phyloP scores from a whole-genome alignment of 2,329 filamentous ascomycete genomes.

The Trichoderma sp. region DNA sequence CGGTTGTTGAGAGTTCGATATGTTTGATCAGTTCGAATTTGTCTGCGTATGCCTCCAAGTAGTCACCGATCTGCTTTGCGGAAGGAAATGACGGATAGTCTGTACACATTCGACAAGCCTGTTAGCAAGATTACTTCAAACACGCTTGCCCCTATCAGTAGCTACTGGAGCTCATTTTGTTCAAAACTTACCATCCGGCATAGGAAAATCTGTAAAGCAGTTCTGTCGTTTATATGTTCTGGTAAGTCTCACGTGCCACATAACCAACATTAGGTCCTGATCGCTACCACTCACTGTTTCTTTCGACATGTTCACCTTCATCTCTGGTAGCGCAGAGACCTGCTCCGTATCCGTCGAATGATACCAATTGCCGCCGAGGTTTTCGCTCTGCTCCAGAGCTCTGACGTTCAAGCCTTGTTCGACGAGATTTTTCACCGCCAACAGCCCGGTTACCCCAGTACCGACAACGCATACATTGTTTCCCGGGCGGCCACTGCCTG shows the following conservation, averaged over 20 bases:
- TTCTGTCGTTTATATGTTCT: slow-evolving; percentile 30
- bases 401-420: slow-evolving; percentile 50
- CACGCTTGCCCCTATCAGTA: neutral
- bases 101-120: neutral
- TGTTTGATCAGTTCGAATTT: slow-evolving; percentile 38
- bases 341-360: slow-evolving; percentile 41
- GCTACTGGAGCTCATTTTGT: neutral
- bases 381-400: slow-evolving; percentile 47
- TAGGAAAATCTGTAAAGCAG: slow-evolving; percentile 43
- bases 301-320: slow-evolving; percentile 40
- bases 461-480: slow-evolving; percentile 39
- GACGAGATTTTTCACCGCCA: slow-evolving; percentile 47
- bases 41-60: slow-evolving; percentile 41
- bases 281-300: slow-evolving; percentile 35
- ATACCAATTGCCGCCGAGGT: slow-evolving; percentile 50
- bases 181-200: slow-evolving; percentile 36
- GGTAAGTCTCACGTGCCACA: slow-evolving; percentile 18
- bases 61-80: slow-evolving; percentile 38
- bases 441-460: slow-evolving; percentile 43
- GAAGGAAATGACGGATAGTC: slow-evolving; percentile 35
- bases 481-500: slow-evolving; percentile 27
- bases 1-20: slow-evolving; percentile 37
- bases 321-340: slow-evolving; percentile 43
- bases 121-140: neutral
- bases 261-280: neutral